Base-by-base conservation (phyloP, 2,329 filamentous ascomycete genomes). In the Scopulariopsis brevicaulis region DNA sequence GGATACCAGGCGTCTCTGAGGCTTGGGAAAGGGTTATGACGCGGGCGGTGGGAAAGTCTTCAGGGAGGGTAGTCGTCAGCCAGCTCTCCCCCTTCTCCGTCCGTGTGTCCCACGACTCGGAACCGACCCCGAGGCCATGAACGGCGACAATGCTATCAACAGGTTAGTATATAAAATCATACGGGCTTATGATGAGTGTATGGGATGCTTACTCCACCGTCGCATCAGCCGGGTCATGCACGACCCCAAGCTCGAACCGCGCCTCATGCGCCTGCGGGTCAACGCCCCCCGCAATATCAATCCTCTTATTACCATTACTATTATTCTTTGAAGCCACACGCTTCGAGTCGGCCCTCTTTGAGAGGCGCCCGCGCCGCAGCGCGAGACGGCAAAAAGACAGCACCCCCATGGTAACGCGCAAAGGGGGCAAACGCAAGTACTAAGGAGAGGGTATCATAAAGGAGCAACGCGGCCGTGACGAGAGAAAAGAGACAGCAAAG, bases 191-290 rank as follows among this genome's bases (percentile, higher is more conserved):
- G 37, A 28, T 5, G 14, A 55, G 37, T n/a, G 20, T 32, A 32
- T 32, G 35, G 22, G n/a, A 20, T 10, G 32, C 46, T 53, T 48
- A 58, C 56, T 58, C 50, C 20, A 58, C 55, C 18, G 55, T 56
- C 14, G 55, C 40, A 20, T 46, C 40, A 14, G n/a, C 51, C 50
- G 50, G 51, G 35, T 54, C 56, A 32, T 53, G 37, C 50, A 58
- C 20, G 18, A 58, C 50, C 20, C 34, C 53, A 15, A 54, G 37
- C 52, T 58, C 51, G 51, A 35, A 53, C 35, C 34, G n/a, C 8
- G 25, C 50, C 56, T 37, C 20, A 46, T 58, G 32, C n/a, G n/a
- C 32, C 12, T 22, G 24, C 34, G 56, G 34, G 32, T 53, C 50
- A 35, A 46, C 10, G 50, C 50, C 50, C 25, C 32, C 22, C 22